These are phyloP conservation scores for Fusarium liriodendri DNA, from an alignment of 2,329 filamentous ascomycete genomes.

Conservation along the genomic window DNA sequence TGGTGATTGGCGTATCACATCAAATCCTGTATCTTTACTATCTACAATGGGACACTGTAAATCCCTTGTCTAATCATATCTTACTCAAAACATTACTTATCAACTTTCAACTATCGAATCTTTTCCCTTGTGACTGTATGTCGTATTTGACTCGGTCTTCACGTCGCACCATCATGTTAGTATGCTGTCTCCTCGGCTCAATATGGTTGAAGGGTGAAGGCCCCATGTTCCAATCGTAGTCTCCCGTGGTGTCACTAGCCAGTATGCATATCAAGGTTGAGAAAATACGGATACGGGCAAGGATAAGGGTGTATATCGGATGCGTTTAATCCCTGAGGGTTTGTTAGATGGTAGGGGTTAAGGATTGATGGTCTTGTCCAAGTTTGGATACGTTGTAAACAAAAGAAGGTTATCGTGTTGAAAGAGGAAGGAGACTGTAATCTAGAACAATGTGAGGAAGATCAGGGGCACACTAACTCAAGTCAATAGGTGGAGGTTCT, in stretches of 20 bases:
- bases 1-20: constrained; percentile 10
- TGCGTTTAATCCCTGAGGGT: background rate
- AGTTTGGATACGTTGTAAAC: background rate
- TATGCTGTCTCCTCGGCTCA: background rate
- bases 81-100: constrained; percentile 10
- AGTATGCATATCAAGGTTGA: background rate
- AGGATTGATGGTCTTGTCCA: background rate
- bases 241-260: constrained; percentile 2
- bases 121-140: background rate
- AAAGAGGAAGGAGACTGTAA: background rate
- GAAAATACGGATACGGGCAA: constrained; percentile 15
- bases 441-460: background rate
- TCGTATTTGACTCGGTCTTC: background rate
- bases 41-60: constrained; percentile 5
- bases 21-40: constrained; percentile 5
- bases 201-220: background rate
- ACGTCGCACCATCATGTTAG: background rate
- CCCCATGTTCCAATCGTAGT: background rate
- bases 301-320: constrained; percentile 14
- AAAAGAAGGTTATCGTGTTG: background rate
- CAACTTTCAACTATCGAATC: constrained; percentile 5
- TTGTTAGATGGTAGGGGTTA: constrained; percentile 1
- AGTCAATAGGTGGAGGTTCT: background rate
- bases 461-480: background rate
- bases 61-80: background rate